These are phyloP conservation scores for Colletotrichum caudatum DNA, from an alignment of 2,329 filamentous ascomycete species.

Conservation along the genomic window DNA sequence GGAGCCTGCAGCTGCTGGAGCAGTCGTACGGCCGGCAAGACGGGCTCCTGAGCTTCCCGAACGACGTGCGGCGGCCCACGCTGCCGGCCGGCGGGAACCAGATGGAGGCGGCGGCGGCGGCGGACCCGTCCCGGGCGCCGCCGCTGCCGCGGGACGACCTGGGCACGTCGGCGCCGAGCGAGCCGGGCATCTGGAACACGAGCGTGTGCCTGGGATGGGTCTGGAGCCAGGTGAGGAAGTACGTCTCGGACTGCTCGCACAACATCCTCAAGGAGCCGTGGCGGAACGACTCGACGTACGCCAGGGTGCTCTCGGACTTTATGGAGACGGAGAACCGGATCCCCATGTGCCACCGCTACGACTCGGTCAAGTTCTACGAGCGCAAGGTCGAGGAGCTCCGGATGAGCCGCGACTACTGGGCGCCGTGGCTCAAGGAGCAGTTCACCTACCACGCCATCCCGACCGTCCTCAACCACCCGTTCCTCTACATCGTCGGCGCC, in stretches of 20 bases:
- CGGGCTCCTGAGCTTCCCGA: conserved; percentile 56
- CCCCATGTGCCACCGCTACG: conserved; percentile 64
- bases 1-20: conserved; percentile 64
- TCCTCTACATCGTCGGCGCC: conserved; percentile 64
- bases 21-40: conserved; percentile 62
- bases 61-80: conserved; percentile 56
- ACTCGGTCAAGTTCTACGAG: conserved; percentile 65
- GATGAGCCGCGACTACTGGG: conserved; percentile 61
- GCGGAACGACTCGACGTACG: conserved; percentile 64
- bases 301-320: conserved; percentile 62
- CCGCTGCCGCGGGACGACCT: conserved; percentile 59
- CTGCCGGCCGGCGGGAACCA: conserved; percentile 45
- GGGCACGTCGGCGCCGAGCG: conserved; percentile 54
- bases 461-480: conserved; percentile 65
- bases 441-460: conserved; percentile 65
- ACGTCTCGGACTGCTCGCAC: conserved; percentile 61
- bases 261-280: conserved; percentile 63
- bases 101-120: too few relatives aligned
- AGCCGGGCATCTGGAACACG: conserved; percentile 64
- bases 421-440: conserved; percentile 64
- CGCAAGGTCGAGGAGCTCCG: conserved; percentile 60
- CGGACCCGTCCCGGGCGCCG: conserved; percentile 52
- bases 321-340: conserved; percentile 63
- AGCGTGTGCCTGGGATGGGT: conserved; percentile 63
- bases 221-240: conserved; percentile 61